A percentile compares a stretch with the other conserved stretches of the same genome.
phyloP scores from a whole-genome alignment of 768 basidiomycete genomes.

The Hygrophorus russula region DNA sequence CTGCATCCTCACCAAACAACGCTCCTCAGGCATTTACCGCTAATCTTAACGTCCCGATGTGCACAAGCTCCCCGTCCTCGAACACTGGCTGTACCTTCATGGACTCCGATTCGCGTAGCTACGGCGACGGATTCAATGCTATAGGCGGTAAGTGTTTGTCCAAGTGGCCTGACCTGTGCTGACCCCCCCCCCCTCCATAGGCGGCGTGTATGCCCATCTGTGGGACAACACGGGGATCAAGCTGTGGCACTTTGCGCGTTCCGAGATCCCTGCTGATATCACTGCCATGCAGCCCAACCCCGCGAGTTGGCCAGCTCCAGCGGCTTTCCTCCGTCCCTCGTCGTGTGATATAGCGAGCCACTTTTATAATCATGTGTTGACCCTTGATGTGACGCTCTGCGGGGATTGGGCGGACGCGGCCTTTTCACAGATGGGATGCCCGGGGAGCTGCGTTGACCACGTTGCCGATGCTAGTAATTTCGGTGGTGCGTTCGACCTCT shows the following conservation, averaged over 20 bases:
- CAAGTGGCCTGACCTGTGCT: too few species aligned
- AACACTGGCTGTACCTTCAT: constrained; percentile 42
- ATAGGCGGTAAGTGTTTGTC: constrained; percentile 18
- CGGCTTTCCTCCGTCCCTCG: constrained; percentile 36
- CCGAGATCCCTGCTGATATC: constrained; percentile 43
- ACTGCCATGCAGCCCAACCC: constrained; percentile 32
- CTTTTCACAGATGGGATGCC: constrained; percentile 25
- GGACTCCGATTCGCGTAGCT: constrained; percentile 27
- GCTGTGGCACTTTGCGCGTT: constrained; percentile 44
- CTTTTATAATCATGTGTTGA: constrained; percentile 41
- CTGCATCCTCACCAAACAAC: too few species aligned
- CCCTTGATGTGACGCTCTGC: constrained; percentile 37
- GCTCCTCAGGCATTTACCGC: constrained; percentile 13
- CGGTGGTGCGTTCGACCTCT: constrained; percentile 16
- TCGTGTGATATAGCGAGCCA: constrained; percentile 37
- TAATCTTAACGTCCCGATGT: constrained; percentile 20
- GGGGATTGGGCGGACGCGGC: constrained; percentile 32
- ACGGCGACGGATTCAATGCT: constrained; percentile 34
- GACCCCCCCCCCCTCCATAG: too few species aligned
- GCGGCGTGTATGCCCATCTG: constrained; percentile 43
- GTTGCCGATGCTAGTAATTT: constrained; percentile 52
- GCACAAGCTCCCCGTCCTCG: constrained; percentile 25
- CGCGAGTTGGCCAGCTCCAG: constrained; percentile 38
- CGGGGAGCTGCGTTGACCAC: constrained; percentile 33
- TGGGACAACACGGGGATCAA: constrained; percentile 43